Evolutionary conservation across 805 yeast species (phyloP).

Genomic region (Wickerhamiella spandovensis): DNA sequence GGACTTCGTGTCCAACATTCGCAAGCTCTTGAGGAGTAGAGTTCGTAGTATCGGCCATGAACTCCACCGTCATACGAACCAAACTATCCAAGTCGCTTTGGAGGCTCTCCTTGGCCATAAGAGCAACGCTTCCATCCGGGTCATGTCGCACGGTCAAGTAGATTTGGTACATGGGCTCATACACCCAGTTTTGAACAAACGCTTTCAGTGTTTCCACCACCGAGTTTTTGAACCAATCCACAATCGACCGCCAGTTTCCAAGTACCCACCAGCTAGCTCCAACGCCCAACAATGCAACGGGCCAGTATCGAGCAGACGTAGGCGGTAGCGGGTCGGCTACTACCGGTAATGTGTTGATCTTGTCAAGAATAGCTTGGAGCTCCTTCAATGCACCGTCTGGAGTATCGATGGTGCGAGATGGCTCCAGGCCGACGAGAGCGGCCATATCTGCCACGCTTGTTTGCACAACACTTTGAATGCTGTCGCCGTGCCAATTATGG

Average conservation of each 20-base stretch:
- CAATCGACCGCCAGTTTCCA: conserved; percentile 39
- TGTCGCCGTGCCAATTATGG: conserved; percentile 1
- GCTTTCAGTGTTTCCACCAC: conserved; percentile 52
- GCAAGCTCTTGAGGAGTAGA: conserved; percentile 6
- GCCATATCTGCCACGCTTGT: conserved; percentile 2
- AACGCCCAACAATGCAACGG: conserved; percentile 32
- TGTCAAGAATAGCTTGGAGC: conserved; percentile 12
- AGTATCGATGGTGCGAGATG: neutral
- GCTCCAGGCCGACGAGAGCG: neutral
- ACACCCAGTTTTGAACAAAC: conserved; percentile 71
- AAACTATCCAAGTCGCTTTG: conserved; percentile 66
- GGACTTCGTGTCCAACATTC: conserved; percentile 25
- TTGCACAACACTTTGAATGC: neutral
- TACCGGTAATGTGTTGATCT: neutral
- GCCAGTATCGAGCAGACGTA: conserved; percentile 49
- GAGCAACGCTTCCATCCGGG: conserved; percentile 54
- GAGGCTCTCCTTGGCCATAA: conserved; percentile 67
- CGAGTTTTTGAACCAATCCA: conserved; percentile 43
- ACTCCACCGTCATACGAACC: conserved; percentile 78
- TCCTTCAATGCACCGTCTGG: conserved; percentile 8
- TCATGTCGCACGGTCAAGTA: conserved; percentile 76
- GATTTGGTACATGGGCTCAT: conserved; percentile 60
- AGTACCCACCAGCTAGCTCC: conserved; percentile 25
- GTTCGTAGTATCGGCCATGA: conserved; percentile 29
- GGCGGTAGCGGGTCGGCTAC: conserved; percentile 8